These are phyloP conservation scores for Dryas drummondii DNA, from an alignment of 306 rosid species.

Conservation along the genomic window DNA sequence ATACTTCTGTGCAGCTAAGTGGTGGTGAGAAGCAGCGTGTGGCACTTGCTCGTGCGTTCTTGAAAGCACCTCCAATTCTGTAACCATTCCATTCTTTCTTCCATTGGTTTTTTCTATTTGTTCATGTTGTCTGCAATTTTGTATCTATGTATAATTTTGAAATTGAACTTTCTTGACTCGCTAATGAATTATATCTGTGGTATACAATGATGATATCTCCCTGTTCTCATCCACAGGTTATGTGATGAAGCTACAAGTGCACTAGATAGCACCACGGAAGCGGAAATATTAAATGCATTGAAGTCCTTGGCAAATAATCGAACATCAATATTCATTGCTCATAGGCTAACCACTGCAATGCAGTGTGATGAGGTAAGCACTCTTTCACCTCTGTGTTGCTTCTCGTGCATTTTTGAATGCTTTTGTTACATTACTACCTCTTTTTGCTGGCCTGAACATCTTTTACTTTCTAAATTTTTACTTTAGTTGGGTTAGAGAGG, in stretches of 20 bases:
- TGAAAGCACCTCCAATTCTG: conserved; percentile 92
- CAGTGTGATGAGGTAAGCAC: conserved; percentile 84
- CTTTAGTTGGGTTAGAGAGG: not conserved
- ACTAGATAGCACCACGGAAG: conserved; percentile 97
- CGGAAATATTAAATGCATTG: conserved; percentile 84
- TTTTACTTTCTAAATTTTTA: not conserved
- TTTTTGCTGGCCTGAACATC: not conserved
- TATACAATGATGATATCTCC: not conserved
- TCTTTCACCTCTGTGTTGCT: not conserved
- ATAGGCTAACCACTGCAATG: conserved; percentile 98
- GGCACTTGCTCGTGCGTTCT: conserved; percentile 92
- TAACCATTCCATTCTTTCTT: conserved; percentile 38
- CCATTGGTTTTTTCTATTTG: not conserved
- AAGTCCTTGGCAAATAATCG: conserved; percentile 73
- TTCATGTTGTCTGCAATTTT: not conserved
- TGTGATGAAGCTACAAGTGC: conserved; percentile 99
- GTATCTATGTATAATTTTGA: not conserved
- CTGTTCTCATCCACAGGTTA: conserved; percentile 47
- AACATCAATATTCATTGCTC: conserved; percentile 92
- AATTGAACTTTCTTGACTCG: not conserved
- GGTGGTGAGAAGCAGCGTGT: conserved; percentile 99
- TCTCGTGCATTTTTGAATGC: not conserved
- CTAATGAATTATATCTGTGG: not conserved
- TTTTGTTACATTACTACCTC: not conserved
- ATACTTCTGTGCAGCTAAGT: conserved; percentile 63